These are phyloP conservation scores for Botrytis sinoallii DNA, from an alignment of 2,329 filamentous ascomycete genomes.

Conservation along the genomic window DNA sequence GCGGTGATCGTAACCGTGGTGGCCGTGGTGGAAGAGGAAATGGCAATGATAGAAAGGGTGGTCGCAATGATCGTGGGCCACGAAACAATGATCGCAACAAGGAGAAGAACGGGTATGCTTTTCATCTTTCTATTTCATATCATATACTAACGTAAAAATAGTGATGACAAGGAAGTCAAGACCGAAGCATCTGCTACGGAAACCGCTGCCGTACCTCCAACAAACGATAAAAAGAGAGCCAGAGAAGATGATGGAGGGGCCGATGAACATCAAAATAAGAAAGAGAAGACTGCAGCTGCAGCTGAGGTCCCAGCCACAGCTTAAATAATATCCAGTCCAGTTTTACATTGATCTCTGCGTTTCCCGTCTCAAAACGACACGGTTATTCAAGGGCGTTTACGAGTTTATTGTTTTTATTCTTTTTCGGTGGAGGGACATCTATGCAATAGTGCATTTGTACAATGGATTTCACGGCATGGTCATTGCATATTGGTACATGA, in stretches of 20 bases:
- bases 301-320: slow-evolving; percentile 28
- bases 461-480: slow-evolving; percentile 1
- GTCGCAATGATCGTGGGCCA: slow-evolving; percentile 43
- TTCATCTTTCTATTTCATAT: not conserved
- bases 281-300: slow-evolving; percentile 48
- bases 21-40: slow-evolving; percentile 44
- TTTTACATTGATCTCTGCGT: slow-evolving; percentile 4
- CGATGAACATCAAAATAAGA: slow-evolving; percentile 56
- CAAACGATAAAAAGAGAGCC: slow-evolving; percentile 36
- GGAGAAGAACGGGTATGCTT: slow-evolving; percentile 36
- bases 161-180: slow-evolving; percentile 24
- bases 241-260: slow-evolving; percentile 47
- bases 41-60: slow-evolving; percentile 13
- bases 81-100: slow-evolving; percentile 39
- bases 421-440: slow-evolving; percentile 4
- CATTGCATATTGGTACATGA: slow-evolving; percentile 4
- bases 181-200: slow-evolving; percentile 26
- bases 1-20: slow-evolving; percentile 39
- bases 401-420: slow-evolving; percentile 7
- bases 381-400: slow-evolving; percentile 13
- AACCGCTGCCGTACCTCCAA: slow-evolving; percentile 12
- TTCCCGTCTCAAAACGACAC: not conserved
- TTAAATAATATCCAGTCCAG: slow-evolving; percentile 29
- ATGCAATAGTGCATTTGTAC: not conserved
- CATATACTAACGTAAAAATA: slow-evolving; percentile 24